Conservation (phyloP, 805 yeast species). For the Novakomyces olei region DNA sequence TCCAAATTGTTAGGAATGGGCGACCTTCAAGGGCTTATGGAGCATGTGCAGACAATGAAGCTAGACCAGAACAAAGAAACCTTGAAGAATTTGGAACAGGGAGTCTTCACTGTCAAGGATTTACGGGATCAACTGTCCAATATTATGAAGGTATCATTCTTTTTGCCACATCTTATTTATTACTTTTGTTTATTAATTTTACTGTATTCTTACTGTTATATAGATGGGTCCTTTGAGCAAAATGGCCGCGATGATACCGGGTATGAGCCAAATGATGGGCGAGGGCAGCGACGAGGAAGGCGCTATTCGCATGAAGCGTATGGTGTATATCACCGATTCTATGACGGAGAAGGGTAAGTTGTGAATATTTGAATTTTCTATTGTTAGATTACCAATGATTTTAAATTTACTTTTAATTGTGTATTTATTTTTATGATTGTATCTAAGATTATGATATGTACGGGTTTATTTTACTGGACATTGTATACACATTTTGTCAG, state of each 20-base stretch:
- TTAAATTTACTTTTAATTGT: neutral
- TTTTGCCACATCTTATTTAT: too few species aligned
- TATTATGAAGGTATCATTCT: conserved; percentile 64
- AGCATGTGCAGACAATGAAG: conserved; percentile 72
- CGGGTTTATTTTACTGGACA: too few species aligned
- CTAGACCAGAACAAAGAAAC: conserved; percentile 69
- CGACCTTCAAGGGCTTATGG: conserved; percentile 81
- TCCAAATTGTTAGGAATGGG: conserved; percentile 91
- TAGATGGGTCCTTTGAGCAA: conserved; percentile 94
- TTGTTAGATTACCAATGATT: too few species aligned
- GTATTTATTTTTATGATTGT: neutral
- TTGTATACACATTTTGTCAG: too few species aligned
- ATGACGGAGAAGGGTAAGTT: too few species aligned
- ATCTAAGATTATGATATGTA: too few species aligned
- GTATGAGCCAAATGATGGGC: conserved; percentile 60
- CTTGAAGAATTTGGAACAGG: conserved; percentile 80
- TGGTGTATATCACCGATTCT: conserved; percentile 84
- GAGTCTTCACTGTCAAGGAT: conserved; percentile 78
- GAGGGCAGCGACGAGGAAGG: conserved; percentile 66
- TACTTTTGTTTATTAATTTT: neutral
- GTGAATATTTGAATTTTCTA: too few species aligned
- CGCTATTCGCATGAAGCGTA: conserved; percentile 54
- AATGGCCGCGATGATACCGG: conserved; percentile 89
- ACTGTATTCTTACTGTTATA: neutral
- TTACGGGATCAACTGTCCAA: conserved; percentile 88